phyloP scores from a whole-genome alignment of 1,284 basidiomycete genomes.

The Athelia sp. region DNA sequence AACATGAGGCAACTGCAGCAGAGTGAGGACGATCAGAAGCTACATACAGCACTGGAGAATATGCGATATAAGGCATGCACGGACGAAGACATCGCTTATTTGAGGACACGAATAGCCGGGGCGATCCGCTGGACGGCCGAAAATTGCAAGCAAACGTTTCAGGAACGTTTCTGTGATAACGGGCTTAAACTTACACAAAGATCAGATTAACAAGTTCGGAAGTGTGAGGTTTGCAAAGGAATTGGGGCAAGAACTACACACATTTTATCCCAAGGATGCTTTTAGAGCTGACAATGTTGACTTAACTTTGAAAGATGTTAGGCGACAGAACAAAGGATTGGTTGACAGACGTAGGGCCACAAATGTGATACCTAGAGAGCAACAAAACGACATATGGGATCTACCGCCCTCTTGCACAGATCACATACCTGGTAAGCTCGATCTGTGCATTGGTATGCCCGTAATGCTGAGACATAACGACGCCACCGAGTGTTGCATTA shows the following conservation, averaged over 20 bases:
- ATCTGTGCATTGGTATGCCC: constrained; percentile 33
- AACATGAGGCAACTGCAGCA: constrained; percentile 27
- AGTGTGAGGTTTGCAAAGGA: too few relatives aligned
- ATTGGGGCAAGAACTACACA: too few relatives aligned
- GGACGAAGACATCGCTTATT: constrained; percentile 9
- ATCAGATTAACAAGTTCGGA: constrained; percentile 9
- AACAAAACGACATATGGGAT: constrained; percentile 25
- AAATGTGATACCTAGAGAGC: not conserved
- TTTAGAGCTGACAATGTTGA: not conserved
- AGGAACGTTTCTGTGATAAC: constrained; percentile 12
- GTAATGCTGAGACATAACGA: constrained; percentile 32
- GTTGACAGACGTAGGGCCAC: not conserved
- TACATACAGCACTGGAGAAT: constrained; percentile 11
- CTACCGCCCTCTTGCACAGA: constrained; percentile 14
- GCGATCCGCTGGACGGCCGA: not conserved
- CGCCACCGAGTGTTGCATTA: constrained; percentile 33
- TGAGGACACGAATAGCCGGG: constrained; percentile 6
- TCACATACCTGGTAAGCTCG: constrained; percentile 23
- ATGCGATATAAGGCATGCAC: constrained; percentile 15
- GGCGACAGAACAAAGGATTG: not conserved
- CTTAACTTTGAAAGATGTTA: not conserved
- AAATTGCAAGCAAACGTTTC: constrained; percentile 4
- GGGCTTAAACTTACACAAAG: constrained; percentile 9
- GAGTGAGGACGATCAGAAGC: constrained; percentile 1
- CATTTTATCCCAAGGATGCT: not conserved